Percentiles rank a stretch among this genome's conserved stretches.
These are phyloP conservation scores for Psidium guajava DNA, from an alignment of 345 rosid genomes.

Conservation along the genomic window DNA sequence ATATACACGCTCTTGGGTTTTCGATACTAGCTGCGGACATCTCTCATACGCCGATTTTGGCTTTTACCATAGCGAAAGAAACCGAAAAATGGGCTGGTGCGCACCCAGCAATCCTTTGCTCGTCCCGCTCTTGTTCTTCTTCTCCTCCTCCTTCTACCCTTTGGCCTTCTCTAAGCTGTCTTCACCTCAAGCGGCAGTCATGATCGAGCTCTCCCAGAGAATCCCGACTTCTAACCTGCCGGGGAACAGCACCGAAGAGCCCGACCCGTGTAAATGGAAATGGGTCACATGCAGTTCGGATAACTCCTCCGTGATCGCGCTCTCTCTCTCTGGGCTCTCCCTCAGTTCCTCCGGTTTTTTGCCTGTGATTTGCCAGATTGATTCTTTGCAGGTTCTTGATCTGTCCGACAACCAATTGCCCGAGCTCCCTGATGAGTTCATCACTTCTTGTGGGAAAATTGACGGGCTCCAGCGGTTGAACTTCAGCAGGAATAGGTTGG, in stretches of 20 bases:
- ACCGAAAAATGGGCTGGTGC: background rate
- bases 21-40: background rate
- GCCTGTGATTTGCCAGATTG: conserved; percentile 35
- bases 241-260: conserved; percentile 24
- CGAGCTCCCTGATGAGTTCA: conserved; percentile 38
- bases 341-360: conserved; percentile 29
- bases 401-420: conserved; percentile 35
- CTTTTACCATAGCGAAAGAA: background rate
- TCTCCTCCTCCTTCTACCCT: conserved; percentile 1
- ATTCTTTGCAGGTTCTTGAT: conserved; percentile 45
- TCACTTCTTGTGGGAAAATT: conserved; percentile 28
- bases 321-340: conserved; percentile 27
- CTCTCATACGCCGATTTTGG: background rate
- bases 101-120: background rate
- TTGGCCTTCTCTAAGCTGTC: conserved; percentile 12
- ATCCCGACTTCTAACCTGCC: background rate
- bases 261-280: conserved; percentile 46
- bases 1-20: background rate
- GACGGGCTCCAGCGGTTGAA: conserved; percentile 35
- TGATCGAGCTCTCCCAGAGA: conserved; percentile 24
- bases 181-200: conserved; percentile 20
- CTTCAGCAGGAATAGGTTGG: conserved; percentile 35
- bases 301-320: conserved; percentile 12
- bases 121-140: background rate
- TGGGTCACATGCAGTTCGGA: conserved; percentile 35